Conservation (phyloP, 768 basidiomycete species). For the Boletus eberwhitei region DNA sequence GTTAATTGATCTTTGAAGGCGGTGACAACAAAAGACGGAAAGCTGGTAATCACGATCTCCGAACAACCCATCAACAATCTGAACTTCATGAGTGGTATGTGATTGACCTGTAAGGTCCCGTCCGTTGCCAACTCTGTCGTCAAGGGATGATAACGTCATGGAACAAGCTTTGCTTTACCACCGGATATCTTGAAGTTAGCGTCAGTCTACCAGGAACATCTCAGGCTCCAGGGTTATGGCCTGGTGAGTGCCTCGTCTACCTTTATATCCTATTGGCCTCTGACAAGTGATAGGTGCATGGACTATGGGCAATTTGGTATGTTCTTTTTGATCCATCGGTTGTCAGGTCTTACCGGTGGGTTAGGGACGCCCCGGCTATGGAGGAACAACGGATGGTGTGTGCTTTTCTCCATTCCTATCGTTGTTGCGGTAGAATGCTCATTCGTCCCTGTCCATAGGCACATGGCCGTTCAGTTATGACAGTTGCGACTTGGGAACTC, state of each 20-base stretch:
- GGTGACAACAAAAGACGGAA: slow-evolving; percentile 73
- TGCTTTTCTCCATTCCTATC: not conserved
- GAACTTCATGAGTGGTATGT: slow-evolving; percentile 77
- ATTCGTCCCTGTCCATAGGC: slow-evolving; percentile 26
- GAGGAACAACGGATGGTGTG: slow-evolving; percentile 80
- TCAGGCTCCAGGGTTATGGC: slow-evolving; percentile 75
- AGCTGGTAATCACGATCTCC: slow-evolving; percentile 76
- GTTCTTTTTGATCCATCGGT: not conserved
- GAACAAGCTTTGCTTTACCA: slow-evolving; percentile 96
- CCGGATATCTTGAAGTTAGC: slow-evolving; percentile 85
- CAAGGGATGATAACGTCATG: slow-evolving; percentile 75
- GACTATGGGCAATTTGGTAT: slow-evolving; percentile 70
- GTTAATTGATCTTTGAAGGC: slow-evolving; percentile 34
- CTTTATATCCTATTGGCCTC: not conserved
- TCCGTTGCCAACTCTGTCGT: slow-evolving; percentile 5
- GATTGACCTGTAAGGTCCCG: not conserved
- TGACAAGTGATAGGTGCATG: slow-evolving; percentile 46
- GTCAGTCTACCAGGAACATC: slow-evolving; percentile 69
- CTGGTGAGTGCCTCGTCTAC: slow-evolving; percentile 49
- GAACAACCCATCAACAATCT: slow-evolving; percentile 71
- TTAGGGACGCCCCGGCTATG: slow-evolving; percentile 82
- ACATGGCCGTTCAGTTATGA: slow-evolving; percentile 84
- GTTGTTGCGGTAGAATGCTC: not conserved
- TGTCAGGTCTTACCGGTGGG: slow-evolving; percentile 24
- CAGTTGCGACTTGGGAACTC: slow-evolving; percentile 82